Base-by-base conservation (phyloP, 371 early-diverging fungal genomes). In the Mortierella sp. region DNA sequence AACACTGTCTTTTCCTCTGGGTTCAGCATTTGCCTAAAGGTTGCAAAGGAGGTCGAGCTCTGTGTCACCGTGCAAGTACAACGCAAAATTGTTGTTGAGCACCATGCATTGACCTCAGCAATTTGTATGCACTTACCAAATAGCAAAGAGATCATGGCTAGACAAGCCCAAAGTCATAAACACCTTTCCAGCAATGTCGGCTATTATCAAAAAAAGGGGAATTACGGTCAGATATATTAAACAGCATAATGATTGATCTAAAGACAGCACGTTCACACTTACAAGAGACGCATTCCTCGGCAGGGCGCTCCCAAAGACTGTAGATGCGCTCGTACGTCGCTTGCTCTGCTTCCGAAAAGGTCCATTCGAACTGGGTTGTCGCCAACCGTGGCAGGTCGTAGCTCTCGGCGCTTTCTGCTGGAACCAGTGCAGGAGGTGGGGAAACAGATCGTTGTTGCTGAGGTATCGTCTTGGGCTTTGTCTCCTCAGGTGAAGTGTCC, bases 121-220 rank as follows among this genome's bases (percentile, higher is more conserved):
- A n/a, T n/a, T n/a, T n/a, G n/a, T n/a, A 2, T 41, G 26, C 1
- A 66, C 72, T 66, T 53, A 76, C 80, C 73, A 73, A 1, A 80
- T 66, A n/a, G 66, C 69, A 70, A 26, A 34, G 2, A 81, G 71
- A 37, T 81, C 74, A 6, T 45, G 34, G 26, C 53, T 71, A 31
- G 19, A 31, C 16, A 81, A 65, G 1, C 82, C 77, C 4, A 81
- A 61, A 1, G 82, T 81, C 77, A 81, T 81, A 31, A 71, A 81
- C 14, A 81, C 82, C 61, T 81, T 81, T n/a, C 74, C 77, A 6
- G 82, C 82, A 65, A 81, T 81, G 14, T 81, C 82, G 13, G 74
- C 82, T 81, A 68, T 19, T n/a, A 24, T 52, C 6, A 58, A 64
- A 29, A 37, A 29, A 16, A 74, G 16, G 43, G 6, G 24, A 43